Percentiles rank a stretch among this genome's conserved stretches.
Conservation (phyloP, 1,139 yeast species). For the Pichia inconspicua region DNA sequence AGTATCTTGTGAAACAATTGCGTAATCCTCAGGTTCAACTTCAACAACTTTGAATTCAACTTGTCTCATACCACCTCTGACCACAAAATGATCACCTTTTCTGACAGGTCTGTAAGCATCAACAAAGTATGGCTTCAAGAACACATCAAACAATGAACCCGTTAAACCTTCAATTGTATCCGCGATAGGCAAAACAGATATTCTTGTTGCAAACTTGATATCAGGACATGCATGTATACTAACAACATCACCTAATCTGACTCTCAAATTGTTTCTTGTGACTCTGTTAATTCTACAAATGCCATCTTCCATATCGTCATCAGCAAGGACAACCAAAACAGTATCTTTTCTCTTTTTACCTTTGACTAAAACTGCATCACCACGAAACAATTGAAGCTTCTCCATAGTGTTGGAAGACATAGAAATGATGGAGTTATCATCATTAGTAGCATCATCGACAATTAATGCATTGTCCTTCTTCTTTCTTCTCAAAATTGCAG, state of each 20-base stretch:
- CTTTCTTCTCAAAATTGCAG: constrained; percentile 94
- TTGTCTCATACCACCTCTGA: constrained; percentile 98
- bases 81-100: constrained; percentile 93
- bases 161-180: constrained; percentile 98
- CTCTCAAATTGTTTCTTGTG: constrained; percentile 90
- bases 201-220: constrained; percentile 88
- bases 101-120: constrained; percentile 99
- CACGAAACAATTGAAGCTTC: constrained; percentile 86
- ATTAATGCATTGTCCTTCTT: constrained; percentile 92
- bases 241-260: constrained; percentile 87
- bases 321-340: constrained; percentile 91
- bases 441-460: constrained; percentile 96
- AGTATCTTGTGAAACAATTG: constrained; percentile 97
- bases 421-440: constrained; percentile 93
- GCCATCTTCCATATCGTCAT: constrained; percentile 95
- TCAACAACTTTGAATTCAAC: constrained; percentile 98
- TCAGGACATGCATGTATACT: constrained; percentile 95
- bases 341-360: constrained; percentile 98
- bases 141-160: constrained; percentile 95
- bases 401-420: constrained; percentile 96
- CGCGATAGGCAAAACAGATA: constrained; percentile 94
- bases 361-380: constrained; percentile 94
- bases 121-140: constrained; percentile 94
- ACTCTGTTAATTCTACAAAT: constrained; percentile 91
- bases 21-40: constrained; percentile 94